Evolutionary conservation across 805 yeast species (phyloP).

Genomic region (Ogataea chonburiensis): DNA sequence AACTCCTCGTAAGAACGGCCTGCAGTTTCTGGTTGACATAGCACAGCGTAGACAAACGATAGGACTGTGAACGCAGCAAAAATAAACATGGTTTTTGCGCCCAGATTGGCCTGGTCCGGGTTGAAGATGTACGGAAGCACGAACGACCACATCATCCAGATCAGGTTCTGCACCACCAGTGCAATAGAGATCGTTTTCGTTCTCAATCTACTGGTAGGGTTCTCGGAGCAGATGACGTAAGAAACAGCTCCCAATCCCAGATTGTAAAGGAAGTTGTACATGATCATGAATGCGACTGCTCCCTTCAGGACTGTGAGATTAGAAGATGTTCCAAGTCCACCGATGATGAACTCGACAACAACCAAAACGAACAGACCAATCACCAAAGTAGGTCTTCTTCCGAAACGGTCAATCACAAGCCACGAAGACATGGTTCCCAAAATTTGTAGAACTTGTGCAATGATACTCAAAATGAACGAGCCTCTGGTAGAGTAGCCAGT

Average conservation of each 20-base stretch:
- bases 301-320: conserved; percentile 31
- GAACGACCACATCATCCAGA: conserved; percentile 13
- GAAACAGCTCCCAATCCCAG: conserved; percentile 31
- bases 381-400: conserved; percentile 36
- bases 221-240: conserved; percentile 18
- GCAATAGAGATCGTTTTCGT: conserved; percentile 23
- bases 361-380: conserved; percentile 30
- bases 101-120: conserved; percentile 18
- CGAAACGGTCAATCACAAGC: conserved; percentile 40
- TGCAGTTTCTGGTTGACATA: conserved; percentile 42
- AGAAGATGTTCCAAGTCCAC: conserved; percentile 27
- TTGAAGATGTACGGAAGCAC: conserved; percentile 26
- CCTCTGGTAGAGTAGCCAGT: conserved; percentile 45
- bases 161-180: conserved; percentile 9
- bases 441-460: conserved; percentile 36
- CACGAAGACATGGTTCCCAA: conserved; percentile 38
- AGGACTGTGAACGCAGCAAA: conserved; percentile 8
- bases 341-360: conserved; percentile 28
- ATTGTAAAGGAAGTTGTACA: conserved; percentile 3
- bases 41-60: conserved; percentile 28
- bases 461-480: conserved; percentile 35
- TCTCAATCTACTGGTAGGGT: conserved; percentile 19
- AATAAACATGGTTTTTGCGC: conserved; percentile 27
- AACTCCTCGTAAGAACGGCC: conserved; percentile 39
- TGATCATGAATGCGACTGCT: conserved; percentile 27